Conservation (phyloP, 139 green algal species). For the Chlamydomonas incerta region DNA sequence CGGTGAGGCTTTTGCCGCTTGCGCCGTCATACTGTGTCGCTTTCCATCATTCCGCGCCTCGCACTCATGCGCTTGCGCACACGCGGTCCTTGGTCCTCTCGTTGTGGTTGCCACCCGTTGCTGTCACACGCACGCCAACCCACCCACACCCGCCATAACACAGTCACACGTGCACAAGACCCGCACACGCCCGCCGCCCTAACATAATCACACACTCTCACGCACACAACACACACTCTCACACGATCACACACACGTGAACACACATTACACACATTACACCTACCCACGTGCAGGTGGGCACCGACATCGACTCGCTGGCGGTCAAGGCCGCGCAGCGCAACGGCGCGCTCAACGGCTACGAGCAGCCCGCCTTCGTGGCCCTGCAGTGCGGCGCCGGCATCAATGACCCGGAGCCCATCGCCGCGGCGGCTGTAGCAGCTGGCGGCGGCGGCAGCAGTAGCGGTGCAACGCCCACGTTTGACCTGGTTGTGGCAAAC, state of each 20-base stretch:
- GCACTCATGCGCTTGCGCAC: too few species aligned
- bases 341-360: constrained; percentile 83
- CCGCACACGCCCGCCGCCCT: too few species aligned
- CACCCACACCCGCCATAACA: too few species aligned
- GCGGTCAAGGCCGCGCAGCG: constrained; percentile 67
- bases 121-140: too few species aligned
- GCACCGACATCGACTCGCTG: constrained; percentile 81
- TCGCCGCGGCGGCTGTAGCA: constrained; percentile 20
- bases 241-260: too few species aligned
- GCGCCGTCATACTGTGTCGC: too few species aligned
- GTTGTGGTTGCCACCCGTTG: too few species aligned
- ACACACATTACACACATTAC: neutral
- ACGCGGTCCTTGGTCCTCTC: too few species aligned
- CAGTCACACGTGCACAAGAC: too few species aligned
- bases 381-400: constrained; percentile 49
- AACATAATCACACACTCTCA: too few species aligned
- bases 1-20: constrained; percentile 50
- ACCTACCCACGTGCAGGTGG: constrained; percentile 38
- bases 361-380: constrained; percentile 32
- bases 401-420: constrained; percentile 47
- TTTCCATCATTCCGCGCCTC: too few species aligned
- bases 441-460: neutral
- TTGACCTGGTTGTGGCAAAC: constrained; percentile 86
- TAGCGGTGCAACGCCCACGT: constrained; percentile 1
- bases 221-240: too few species aligned